Evolutionary conservation across 148 eudicot species (phyloP), one percentile per base, ranked within the genome.

Genomic region (Chenopodium berlandieri): DNA sequence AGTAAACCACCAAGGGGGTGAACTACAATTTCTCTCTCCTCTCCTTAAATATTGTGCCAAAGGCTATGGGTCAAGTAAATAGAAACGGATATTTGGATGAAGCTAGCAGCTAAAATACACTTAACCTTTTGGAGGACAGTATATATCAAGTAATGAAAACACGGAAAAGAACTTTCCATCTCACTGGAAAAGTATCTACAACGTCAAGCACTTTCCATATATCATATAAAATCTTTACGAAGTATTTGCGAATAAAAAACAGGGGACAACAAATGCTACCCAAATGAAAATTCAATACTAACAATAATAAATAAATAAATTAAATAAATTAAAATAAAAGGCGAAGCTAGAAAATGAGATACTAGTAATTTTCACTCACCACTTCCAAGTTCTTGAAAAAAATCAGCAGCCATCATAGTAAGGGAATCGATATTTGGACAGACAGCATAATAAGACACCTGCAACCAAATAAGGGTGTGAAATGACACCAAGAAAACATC

Each of bases 351-450:
- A 76, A 54, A 46, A 68, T 23, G 37, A 68, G 65, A 62, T 9
- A 82, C 22, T 23, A 14, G 52, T 44, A 56, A 46, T 78, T 47
- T 75, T 78, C 73, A 86, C 92, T 84, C 76, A 96, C 99, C 99
- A 56, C 97, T 91, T 76, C 95, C 95, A 83, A 96, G 90, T 85
- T 96, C 97, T 80, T 94, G 98, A 83, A 96, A 96, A 85, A 92
- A 96, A 85, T 94, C 98, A 66, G 91, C 87, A 85, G 99, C 92
- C 71, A 92, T 94, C 6, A 90, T 87, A 56, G 89, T 88, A 64
- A 96, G 94, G 76, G 91, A 92, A 81, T 96, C 95, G 78, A 96
- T 89, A 86, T 96, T 93, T 79, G 98, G 99, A 80, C 97, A 94
- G 52, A 94, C 90, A 80, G 92, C 99, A 88, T 86, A 87, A 85